A percentile compares a stretch with the other conserved stretches of the same genome.
Conservation (phyloP, 495 filamentous ascomycete species). For the Rhypophila decipiens region DNA sequence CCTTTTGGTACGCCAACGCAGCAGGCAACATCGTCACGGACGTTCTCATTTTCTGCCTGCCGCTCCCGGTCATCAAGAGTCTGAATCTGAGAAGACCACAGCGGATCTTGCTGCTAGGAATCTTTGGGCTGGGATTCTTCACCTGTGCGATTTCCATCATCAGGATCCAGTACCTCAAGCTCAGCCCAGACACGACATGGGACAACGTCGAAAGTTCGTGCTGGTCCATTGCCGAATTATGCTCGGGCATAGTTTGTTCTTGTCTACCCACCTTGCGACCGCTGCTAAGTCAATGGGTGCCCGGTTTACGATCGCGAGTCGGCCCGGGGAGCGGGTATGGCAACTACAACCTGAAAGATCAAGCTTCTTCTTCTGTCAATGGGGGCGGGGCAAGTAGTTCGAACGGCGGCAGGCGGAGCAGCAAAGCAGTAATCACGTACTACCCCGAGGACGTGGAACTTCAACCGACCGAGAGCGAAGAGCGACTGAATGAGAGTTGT, state of each 20-base stretch:
- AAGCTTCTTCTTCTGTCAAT: too few relatives aligned
- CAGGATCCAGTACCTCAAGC: slow-evolving; percentile 44
- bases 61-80: slow-evolving; percentile 35
- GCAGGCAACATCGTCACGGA: slow-evolving; percentile 49
- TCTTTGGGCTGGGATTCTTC: slow-evolving; percentile 28
- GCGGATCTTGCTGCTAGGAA: slow-evolving; percentile 20
- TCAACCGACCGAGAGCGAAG: slow-evolving; percentile 15
- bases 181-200: slow-evolving; percentile 44
- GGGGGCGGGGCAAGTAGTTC: background rate
- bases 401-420: slow-evolving; percentile 9
- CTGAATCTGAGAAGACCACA: slow-evolving; percentile 16
- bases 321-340: slow-evolving; percentile 1
- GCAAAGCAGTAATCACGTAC: slow-evolving; percentile 15
- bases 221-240: slow-evolving; percentile 54
- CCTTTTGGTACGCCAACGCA: slow-evolving; percentile 45
- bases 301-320: background rate
- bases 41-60: slow-evolving; percentile 43
- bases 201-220: slow-evolving; percentile 53
- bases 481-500: too few relatives aligned
- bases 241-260: slow-evolving; percentile 51
- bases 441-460: slow-evolving; percentile 24
- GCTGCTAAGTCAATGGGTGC: slow-evolving; percentile 23
- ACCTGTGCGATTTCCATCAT: slow-evolving; percentile 53
- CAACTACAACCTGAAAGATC: slow-evolving; percentile 10
- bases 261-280: slow-evolving; percentile 51